Evolutionary conservation across 2,329 filamentous ascomycete genomes (phyloP), one percentile per base, ranked within the genome.

Genomic region (Fusarium odoratissimum): DNA sequence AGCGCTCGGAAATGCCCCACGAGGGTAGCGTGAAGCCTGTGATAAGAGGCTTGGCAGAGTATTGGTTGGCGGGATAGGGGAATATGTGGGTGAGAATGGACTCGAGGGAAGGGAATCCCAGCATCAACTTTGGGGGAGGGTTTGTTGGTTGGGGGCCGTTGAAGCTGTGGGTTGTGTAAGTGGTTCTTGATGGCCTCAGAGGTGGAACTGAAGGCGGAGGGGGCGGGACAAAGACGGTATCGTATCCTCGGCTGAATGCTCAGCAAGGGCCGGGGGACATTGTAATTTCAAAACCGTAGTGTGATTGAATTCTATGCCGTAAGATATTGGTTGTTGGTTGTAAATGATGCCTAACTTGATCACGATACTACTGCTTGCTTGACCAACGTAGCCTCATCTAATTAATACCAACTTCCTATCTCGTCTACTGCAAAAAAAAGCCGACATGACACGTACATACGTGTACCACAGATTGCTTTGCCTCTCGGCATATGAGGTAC

Each of bases 11-110:
- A 60, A 44, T 58, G 48, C 19, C 41, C 46, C 31, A 56, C 30
- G 31, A 49, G 14, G 44, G 52, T n/a, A 57, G 48, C 35, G 56
- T 35, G 54, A 65, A 52, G 51, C 56, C 40, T 28, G 64, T 61
- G 48, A 60, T 58, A 19, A n/a, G 35, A 51, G 48, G 41, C 61
- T 54, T 48, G 58, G 54, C 46, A 38, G 55, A 59, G 64, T 33
- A 55, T 69, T 54, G 54, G 48, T 28, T 68, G 35, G 56, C 38
- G 44, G 40, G 62, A 23, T 31, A 56, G 52, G 33, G 42, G 28
- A 13, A 64, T 37, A 59, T 40, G 54, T 51, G 52, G 38, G 45
- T 19, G 58, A 60, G 35, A 31, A 51, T 31, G 30, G 56, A 46
- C 12, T 44, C 25, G 49, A 62, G 30, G 41, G 37, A 55, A 42